Percentiles rank a stretch among this genome's conserved stretches.
phyloP scores from a whole-genome alignment of 352 stramenopile genomes.

The Phytophthora litchii region DNA sequence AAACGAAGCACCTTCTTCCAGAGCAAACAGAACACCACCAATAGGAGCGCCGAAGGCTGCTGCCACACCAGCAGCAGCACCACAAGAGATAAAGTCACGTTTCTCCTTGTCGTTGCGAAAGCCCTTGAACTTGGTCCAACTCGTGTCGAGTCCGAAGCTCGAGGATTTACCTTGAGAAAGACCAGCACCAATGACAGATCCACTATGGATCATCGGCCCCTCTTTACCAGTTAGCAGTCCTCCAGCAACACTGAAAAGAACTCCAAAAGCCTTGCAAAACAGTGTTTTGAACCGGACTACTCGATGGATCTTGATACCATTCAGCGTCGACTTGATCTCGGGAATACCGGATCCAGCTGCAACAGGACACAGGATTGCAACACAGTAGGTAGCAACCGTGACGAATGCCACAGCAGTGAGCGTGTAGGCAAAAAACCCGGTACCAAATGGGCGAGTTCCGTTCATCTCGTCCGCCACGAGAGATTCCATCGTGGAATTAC shows the following conservation, averaged over 20 bases:
- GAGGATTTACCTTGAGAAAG: constrained; percentile 94
- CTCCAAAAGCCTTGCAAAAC: constrained; percentile 94
- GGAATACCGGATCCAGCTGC: constrained; percentile 95
- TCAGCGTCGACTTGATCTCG: constrained; percentile 99
- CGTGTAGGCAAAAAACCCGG: constrained; percentile 90
- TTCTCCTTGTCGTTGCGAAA: constrained; percentile 96
- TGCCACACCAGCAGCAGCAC: constrained; percentile 96
- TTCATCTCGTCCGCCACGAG: constrained; percentile 67
- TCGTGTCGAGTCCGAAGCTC: constrained; percentile 88
- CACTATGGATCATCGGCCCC: constrained; percentile 92
- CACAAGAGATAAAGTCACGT: constrained; percentile 98
- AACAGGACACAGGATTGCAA: constrained; percentile 95
- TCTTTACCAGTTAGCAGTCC: constrained; percentile 88
- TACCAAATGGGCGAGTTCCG: constrained; percentile 57
- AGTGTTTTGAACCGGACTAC: constrained; percentile 97
- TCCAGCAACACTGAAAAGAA: constrained; percentile 84
- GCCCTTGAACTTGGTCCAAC: constrained; percentile 90
- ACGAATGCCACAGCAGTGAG: constrained; percentile 94
- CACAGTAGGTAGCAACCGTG: constrained; percentile 86
- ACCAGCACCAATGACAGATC: constrained; percentile 94
- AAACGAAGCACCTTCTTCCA: constrained; percentile 98
- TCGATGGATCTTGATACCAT: constrained; percentile 97
- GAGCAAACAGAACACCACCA: constrained; percentile 96
- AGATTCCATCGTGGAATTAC: constrained; percentile 91
- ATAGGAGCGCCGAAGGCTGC: constrained; percentile 98